Base-by-base conservation (phyloP, 108 stramenopile genomes). In the Skeletonema tropicum region DNA sequence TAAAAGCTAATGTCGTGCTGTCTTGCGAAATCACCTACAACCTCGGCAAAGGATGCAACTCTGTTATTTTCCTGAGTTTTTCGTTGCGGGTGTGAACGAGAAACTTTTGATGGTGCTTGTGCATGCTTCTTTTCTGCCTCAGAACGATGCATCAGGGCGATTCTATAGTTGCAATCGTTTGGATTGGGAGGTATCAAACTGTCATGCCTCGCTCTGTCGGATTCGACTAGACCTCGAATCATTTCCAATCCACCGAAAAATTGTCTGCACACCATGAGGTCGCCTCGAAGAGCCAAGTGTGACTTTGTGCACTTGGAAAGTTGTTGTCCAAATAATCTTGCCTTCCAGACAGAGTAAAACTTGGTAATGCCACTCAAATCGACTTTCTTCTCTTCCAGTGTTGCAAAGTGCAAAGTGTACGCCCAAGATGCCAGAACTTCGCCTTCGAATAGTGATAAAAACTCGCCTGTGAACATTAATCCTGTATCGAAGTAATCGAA, bases 381-480 rank as follows among this genome's bases (percentile, higher is more conserved):
- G 41, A 12, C 33, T 45, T 33, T 17, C 13, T 41, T 64, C 29
- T 70, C 73, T 15, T 45, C 42, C 42, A n/a, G 5, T 59, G 83
- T 52, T 32, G 64, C 65, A 33, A 9, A 42, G 31, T 88, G 60
- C 46, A 92, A 66, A 6, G 33, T 55, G 15, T 60, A 26, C 3
- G 83, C 77, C 90, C 90, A 93, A 1, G 41, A 57, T 11, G 70
- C 58, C 31, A 95, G 57, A 15, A 93, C 46, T 61, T 92, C 89
- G 55, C 88, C 90, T 70, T 95, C 94, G 15, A 95, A 57, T 13
- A 93, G 48, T 66, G 84, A 88, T 68, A 93, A 64, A 77, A 92
- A 88, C 29, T 90, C 89, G 61, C 76, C 70, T 30, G 76, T 64
- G 1, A 89, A 84, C 55, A 95, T 66, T 33, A 95, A 66, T 0